Evolutionary conservation across 371 early-diverging fungal genomes (phyloP), one percentile per base, ranked within the genome.

Genomic region (Choanephora cucurbitarum): DNA sequence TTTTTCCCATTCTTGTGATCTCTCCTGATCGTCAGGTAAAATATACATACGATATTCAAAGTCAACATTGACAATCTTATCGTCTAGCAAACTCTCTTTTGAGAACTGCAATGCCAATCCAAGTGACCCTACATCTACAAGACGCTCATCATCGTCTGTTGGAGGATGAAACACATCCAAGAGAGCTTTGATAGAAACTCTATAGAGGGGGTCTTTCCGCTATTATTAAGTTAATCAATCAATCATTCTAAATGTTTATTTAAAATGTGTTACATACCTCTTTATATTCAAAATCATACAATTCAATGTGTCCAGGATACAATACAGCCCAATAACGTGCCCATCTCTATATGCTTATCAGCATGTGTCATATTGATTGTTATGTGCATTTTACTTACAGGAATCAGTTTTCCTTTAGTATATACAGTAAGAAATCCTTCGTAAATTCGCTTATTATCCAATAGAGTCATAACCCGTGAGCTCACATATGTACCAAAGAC

Each of bases 211-310:
- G 2, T 65, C 60, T 22, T 66, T 63, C 15, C 32, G 67, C 70
- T 77, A 59, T 4, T 10, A n/a, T 15, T 5, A 14, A 8, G n/a
- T n/a, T 10, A 57, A 34, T 9, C 14, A 40, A 24, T 41, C 40
- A 5, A 31, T 31, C 40, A 28, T 28, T 5, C 14, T 43, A 9
- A 1, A 33, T 21, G 15, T 6, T 44, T 42, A 43, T 54, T 24
- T 28, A 17, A 43, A 21, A 11, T 42, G 22, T 19, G 24, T 8
- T 21, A 37, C 28, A 48, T 64, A 66, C 72, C 66, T 69, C 73
- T 55, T 68, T 70, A 47, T 68, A 72, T 41, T 78, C 79, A 66
- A 78, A 78, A 60, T 78, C 79, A 66, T 69, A 78, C 11, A 78
- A 53, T 18, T 56, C 51, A 18, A 78, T 58, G 37, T 66, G 54